These are phyloP conservation scores for Paramecium biaurelia DNA, from an alignment of 73 alveolate species.

Conservation along the genomic window DNA sequence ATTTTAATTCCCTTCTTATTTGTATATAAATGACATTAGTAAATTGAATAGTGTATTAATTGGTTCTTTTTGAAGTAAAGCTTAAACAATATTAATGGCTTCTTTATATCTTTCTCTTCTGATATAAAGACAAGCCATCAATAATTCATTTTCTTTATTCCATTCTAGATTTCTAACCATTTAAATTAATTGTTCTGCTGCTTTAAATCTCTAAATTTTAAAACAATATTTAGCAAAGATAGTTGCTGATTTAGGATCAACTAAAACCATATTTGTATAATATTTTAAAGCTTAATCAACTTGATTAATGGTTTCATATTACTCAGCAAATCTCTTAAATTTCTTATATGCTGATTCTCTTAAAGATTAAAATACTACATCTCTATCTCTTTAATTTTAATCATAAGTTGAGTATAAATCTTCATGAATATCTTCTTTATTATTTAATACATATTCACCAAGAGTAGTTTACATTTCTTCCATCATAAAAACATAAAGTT, in stretches of 20 bases:
- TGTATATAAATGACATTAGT: conserved; percentile 68
- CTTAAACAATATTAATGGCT: conserved; percentile 69
- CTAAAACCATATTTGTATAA: conserved; percentile 73
- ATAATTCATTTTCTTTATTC: conserved; percentile 59
- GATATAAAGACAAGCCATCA: conserved; percentile 66
- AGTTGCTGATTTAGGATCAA: conserved; percentile 78
- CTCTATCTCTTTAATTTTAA: conserved; percentile 82
- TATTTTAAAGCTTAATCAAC: conserved; percentile 81
- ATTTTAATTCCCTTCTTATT: conserved; percentile 61
- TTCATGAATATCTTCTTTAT: conserved; percentile 92
- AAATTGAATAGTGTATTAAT: conserved; percentile 67
- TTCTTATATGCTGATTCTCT: conserved; percentile 86
- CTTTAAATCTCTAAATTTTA: conserved; percentile 73
- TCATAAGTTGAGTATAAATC: conserved; percentile 73
- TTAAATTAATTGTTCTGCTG: conserved; percentile 78
- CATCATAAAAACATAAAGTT: conserved; percentile 90
- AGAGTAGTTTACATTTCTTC: conserved; percentile 86
- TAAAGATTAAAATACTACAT: conserved; percentile 72
- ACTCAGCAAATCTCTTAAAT: conserved; percentile 85
- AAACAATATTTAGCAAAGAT: conserved; percentile 72
- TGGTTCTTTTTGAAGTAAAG: conserved; percentile 69
- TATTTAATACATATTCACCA: conserved; percentile 21
- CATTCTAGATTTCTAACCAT: conserved; percentile 66
- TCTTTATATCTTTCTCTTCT: conserved; percentile 70
- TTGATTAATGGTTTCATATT: conserved; percentile 87